Evolutionary conservation across 2,329 filamentous ascomycete genomes (phyloP), one percentile per base, ranked within the genome.

Genomic region (Aspergillus persii): DNA sequence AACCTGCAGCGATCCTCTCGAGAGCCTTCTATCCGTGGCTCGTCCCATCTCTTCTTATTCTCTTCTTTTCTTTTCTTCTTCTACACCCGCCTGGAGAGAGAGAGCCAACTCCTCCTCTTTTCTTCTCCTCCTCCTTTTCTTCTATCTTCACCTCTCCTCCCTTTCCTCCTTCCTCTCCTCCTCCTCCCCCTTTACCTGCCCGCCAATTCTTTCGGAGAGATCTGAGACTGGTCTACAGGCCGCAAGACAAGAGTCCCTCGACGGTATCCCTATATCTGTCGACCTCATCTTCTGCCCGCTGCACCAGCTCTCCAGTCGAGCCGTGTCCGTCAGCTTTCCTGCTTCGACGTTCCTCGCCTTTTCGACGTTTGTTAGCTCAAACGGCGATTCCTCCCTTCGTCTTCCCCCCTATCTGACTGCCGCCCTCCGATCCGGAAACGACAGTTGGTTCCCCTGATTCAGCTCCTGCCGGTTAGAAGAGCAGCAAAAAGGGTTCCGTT

Each of bases 11-110:
- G 57, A 62, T 57, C 62, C 55, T 60, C 49, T 63, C 54, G 57
- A 60, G 61, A 58, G 46, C 60, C 65, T 61, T 70, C 67, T 67
- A 68, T 68, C 68, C 67, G 62, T 61, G 63, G 64, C 60, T 65
- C 63, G 56, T 64, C 63, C 61, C 57, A 61, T 66, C 66, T 70
- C 66, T 69, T 64, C 61, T 67, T 69, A 62, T 68, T 68, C 67
- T 65, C 64, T 65, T 63, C 62, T 67, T 71, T 68, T 66, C 67
- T 68, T 73, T 74, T 72, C 68, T 67, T 68, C 68, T 69, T 64
- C 69, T 73, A 75, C 73, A 76, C 70, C 72, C 71, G 72, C 69
- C 72, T 76, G 74, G 73, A 76, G 74, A 75, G 74, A 76, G 69
- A 63, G 67, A 68, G 69, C 65, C 71, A 68, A 68, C 46, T 54